phyloP scores from a whole-genome alignment of 352 stramenopile species.

The Poterioochromonas sp. region DNA sequence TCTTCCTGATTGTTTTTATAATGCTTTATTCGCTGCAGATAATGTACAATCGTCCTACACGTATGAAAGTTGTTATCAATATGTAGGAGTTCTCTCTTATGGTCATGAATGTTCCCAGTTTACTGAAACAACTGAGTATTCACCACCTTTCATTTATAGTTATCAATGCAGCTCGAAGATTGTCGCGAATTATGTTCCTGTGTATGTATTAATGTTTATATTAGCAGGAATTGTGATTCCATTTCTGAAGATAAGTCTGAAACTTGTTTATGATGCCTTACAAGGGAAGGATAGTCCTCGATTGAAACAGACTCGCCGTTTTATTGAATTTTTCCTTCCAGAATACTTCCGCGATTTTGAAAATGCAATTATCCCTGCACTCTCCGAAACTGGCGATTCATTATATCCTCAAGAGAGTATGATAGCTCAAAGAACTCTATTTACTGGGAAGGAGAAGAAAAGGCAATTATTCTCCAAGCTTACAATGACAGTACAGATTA shows the following conservation, averaged over 20 bases:
- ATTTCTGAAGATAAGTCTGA: not conserved
- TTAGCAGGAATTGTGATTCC: not conserved
- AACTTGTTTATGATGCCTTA: not conserved
- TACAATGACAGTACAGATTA: not conserved
- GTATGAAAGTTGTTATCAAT: not conserved
- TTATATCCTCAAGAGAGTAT: too few species aligned
- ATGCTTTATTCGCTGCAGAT: constrained; percentile 1
- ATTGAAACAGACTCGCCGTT: too few species aligned
- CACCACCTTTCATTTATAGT: constrained; percentile 3
- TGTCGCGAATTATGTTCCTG: not conserved
- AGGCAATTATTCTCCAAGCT: too few species aligned
- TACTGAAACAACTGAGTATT: not conserved
- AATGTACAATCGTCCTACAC: not conserved
- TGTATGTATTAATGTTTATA: not conserved
- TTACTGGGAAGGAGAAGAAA: too few species aligned
- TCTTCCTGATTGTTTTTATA: not conserved
- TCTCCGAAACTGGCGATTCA: too few species aligned
- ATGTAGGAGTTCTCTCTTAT: too few species aligned
- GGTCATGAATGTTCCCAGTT: not conserved
- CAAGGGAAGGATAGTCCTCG: too few species aligned
- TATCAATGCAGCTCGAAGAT: not conserved
- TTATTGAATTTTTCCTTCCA: too few species aligned
- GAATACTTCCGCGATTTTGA: too few species aligned
- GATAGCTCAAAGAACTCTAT: not conserved
- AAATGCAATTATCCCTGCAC: too few species aligned